These are phyloP conservation scores for Iberis pinnata DNA, from an alignment of 345 rosid species.

Conservation along the genomic window DNA sequence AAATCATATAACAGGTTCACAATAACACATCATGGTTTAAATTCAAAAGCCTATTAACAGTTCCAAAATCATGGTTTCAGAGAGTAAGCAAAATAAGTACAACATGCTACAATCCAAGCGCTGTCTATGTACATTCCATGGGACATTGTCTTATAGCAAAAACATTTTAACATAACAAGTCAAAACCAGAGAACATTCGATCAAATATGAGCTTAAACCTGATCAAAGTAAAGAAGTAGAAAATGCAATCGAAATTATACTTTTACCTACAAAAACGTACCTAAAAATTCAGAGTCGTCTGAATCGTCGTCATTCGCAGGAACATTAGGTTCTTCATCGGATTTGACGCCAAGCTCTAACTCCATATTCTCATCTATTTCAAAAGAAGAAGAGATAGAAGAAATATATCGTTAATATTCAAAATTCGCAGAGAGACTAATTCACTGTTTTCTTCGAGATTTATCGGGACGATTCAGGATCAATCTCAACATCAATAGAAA, in stretches of 20 bases:
- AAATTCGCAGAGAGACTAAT: too few relatives aligned
- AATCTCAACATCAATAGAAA: neutral
- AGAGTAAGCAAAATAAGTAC: too few relatives aligned
- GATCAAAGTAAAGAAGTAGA: neutral
- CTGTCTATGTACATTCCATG: neutral
- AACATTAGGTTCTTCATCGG: conserved; percentile 12
- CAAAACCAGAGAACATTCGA: neutral
- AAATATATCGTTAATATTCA: too few relatives aligned
- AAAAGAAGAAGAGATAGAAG: neutral
- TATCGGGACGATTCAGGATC: neutral
- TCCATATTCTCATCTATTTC: conserved; percentile 6
- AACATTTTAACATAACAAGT: neutral
- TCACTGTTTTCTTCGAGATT: too few relatives aligned
- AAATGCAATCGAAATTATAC: neutral
- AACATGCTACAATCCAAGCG: neutral
- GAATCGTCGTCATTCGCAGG: conserved; percentile 8
- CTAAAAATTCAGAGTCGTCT: conserved; percentile 2
- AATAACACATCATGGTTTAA: too few relatives aligned
- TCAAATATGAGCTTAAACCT: too few relatives aligned
- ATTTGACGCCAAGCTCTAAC: neutral
- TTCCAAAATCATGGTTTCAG: too few relatives aligned
- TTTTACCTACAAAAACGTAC: conserved; percentile 4
- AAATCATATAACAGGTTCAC: too few relatives aligned
- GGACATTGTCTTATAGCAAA: neutral
- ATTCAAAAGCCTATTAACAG: too few relatives aligned